Conservation (phyloP, 1,284 basidiomycete genomes). For the Sparassis latifolia region DNA sequence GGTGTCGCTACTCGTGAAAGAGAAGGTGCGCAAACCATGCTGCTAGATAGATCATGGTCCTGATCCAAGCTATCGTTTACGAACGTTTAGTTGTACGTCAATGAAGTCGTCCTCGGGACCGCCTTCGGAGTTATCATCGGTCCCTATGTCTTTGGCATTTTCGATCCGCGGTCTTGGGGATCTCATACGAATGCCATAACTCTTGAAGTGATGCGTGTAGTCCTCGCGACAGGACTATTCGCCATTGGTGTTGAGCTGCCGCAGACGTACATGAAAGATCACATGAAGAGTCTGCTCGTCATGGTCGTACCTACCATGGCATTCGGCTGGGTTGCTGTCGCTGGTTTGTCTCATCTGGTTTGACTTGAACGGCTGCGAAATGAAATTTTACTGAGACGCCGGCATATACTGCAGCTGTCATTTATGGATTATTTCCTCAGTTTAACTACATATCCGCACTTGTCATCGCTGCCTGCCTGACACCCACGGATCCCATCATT, state of each 20-base stretch:
- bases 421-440: slow-evolving; percentile 63
- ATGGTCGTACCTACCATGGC: slow-evolving; percentile 79
- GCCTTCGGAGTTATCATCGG: slow-evolving; percentile 70
- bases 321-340: slow-evolving; percentile 66
- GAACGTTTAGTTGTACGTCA: slow-evolving; percentile 68
- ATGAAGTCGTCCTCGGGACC: slow-evolving; percentile 90
- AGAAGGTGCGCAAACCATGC: slow-evolving; percentile 42
- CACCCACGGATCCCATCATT: slow-evolving; percentile 89
- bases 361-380: neutral
- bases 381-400: neutral
- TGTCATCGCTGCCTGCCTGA: slow-evolving; percentile 84
- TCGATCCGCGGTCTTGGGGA: slow-evolving; percentile 80
- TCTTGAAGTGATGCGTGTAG: slow-evolving; percentile 70
- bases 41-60: no score
- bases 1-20: slow-evolving; percentile 77
- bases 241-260: slow-evolving; percentile 73
- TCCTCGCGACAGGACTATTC: slow-evolving; percentile 65
- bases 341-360: slow-evolving; percentile 32
- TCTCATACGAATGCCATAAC: slow-evolving; percentile 52
- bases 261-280: slow-evolving; percentile 55
- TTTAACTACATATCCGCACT: slow-evolving; percentile 72
- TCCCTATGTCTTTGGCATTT: slow-evolving; percentile 69
- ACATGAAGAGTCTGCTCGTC: slow-evolving; percentile 50
- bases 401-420: slow-evolving; percentile 15
- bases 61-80: neutral